These are phyloP conservation scores for Leishmania braziliensis DNA, from an alignment of 208 protist genomes.

Conservation along the genomic window DNA sequence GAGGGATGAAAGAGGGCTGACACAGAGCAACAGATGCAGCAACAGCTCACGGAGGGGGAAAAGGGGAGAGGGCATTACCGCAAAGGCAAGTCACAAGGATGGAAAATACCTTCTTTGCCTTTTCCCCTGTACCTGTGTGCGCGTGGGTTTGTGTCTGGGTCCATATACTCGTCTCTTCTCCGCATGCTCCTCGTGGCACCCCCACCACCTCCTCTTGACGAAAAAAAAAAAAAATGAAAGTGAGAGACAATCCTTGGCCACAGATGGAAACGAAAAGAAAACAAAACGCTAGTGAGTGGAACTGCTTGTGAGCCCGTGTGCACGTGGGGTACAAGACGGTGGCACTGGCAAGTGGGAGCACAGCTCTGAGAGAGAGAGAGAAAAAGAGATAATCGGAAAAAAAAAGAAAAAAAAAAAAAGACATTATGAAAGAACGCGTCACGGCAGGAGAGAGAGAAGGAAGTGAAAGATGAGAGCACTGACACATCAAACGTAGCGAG, in stretches of 20 bases:
- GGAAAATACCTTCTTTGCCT: background rate
- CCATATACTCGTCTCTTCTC: background rate
- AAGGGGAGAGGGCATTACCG: background rate
- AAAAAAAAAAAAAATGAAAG: too few relatives aligned
- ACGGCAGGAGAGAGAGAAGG: background rate
- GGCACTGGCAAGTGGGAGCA: background rate
- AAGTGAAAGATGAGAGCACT: background rate
- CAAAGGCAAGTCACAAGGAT: background rate
- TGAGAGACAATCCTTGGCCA: too few relatives aligned
- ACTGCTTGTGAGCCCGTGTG: background rate
- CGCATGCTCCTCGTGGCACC: background rate
- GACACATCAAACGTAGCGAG: background rate
- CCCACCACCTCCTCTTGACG: background rate
- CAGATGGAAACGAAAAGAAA: background rate
- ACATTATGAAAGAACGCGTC: background rate
- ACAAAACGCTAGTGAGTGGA: background rate
- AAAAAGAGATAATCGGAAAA: background rate
- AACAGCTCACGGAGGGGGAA: background rate
- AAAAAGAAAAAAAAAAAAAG: too few relatives aligned
- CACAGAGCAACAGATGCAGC: background rate
- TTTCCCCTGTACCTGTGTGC: background rate
- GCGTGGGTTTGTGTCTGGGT: background rate
- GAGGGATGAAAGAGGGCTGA: background rate
- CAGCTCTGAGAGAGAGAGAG: background rate
- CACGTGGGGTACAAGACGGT: slow-evolving; percentile 1